Evolutionary conservation across 768 basidiomycete species (phyloP).

Genomic region (Serendipita vermifera): DNA sequence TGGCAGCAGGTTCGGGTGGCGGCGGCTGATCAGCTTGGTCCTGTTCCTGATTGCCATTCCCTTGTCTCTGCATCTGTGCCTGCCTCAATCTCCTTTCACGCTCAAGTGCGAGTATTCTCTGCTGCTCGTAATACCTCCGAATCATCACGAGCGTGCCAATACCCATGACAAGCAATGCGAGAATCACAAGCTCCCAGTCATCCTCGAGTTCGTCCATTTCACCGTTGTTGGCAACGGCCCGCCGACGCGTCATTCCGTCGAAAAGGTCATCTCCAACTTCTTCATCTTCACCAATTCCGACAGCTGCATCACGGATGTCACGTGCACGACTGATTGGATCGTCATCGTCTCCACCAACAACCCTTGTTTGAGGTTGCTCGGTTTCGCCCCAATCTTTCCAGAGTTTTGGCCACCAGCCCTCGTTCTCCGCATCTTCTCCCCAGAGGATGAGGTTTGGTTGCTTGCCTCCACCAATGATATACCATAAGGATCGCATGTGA

Average conservation of each 20-base stretch:
- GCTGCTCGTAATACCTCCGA: not conserved
- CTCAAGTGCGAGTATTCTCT: not conserved
- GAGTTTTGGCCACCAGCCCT: constrained; percentile 13
- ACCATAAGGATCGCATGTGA: constrained; percentile 73
- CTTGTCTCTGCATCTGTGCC: not conserved
- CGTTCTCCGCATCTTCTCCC: constrained; percentile 10
- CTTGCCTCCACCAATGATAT: constrained; percentile 58
- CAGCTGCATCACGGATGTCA: constrained; percentile 7
- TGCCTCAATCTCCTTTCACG: not conserved
- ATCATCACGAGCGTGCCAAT: not conserved
- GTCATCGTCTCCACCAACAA: constrained; percentile 16
- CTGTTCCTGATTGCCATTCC: not conserved
- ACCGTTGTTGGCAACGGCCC: constrained; percentile 43
- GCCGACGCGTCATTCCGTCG: constrained; percentile 49
- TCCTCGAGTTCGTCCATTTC: constrained; percentile 61
- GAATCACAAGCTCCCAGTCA: constrained; percentile 60
- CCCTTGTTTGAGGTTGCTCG: constrained; percentile 14
- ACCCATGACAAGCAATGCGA: constrained; percentile 60
- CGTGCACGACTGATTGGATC: constrained; percentile 10
- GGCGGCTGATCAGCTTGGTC: not conserved
- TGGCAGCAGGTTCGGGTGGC: not conserved
- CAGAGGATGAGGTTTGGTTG: constrained; percentile 9
- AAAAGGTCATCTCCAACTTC: constrained; percentile 55
- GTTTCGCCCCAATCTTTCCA: not conserved
- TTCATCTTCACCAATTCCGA: not conserved